phyloP scores from a whole-genome alignment of 768 basidiomycete genomes.

The Termitomyces sp. region DNA sequence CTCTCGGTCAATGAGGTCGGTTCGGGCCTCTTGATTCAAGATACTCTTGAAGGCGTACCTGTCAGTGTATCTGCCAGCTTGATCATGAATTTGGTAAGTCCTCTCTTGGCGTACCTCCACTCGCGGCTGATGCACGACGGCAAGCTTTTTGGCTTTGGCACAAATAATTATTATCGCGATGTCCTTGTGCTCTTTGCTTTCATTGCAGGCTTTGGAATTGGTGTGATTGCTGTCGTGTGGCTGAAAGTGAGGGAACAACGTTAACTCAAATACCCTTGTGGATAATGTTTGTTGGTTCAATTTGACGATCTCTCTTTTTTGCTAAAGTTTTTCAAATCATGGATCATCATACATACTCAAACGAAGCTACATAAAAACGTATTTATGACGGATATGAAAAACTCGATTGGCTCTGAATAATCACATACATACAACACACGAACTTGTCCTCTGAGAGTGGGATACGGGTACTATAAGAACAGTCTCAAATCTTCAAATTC shows the following conservation, averaged over 20 bases:
- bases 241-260: conserved; percentile 71
- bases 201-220: conserved; percentile 70
- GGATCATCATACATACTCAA: not conserved
- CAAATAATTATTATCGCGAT: conserved; percentile 82
- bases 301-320: not conserved
- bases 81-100: conserved; percentile 78
- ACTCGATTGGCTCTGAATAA: not conserved
- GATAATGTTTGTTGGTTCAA: not conserved
- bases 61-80: conserved; percentile 72
- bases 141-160: conserved; percentile 82
- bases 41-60: conserved; percentile 75
- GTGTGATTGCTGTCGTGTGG: conserved; percentile 76
- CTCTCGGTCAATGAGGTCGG: conserved; percentile 89
- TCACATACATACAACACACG: not conserved
- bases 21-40: conserved; percentile 79
- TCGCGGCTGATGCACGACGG: not conserved
- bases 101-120: not conserved
- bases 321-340: not conserved
- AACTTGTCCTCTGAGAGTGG: not conserved
- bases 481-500: not conserved
- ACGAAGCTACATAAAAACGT: not conserved
- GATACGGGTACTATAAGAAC: too few relatives aligned
- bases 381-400: too few relatives aligned
- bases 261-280: conserved; percentile 21
- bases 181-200: conserved; percentile 85